A percentile compares a stretch with the other conserved stretches of the same genome.
phyloP scores from a whole-genome alignment of 2,329 filamentous ascomycete genomes.

The Diaporthe sp. region DNA sequence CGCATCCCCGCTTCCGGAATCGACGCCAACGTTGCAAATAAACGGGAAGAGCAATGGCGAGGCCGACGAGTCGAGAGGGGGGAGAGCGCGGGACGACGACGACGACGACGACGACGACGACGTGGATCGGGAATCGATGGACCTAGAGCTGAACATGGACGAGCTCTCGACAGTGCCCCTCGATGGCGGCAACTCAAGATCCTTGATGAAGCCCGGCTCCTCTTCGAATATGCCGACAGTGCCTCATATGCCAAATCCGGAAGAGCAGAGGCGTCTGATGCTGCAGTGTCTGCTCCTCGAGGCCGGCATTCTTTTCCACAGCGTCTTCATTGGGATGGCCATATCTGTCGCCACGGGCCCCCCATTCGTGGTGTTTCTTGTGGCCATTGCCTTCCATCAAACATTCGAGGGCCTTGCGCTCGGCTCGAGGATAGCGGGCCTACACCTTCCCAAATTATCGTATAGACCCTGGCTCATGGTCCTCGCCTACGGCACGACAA shows the following conservation, averaged over 20 bases:
- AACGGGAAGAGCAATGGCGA: conserved; percentile 35
- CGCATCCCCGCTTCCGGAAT: conserved; percentile 67
- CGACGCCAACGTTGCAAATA: conserved; percentile 52
- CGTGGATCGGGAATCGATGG: conserved; percentile 56
- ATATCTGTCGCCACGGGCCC: conserved; percentile 84
- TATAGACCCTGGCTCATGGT: conserved; percentile 87
- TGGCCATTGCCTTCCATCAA: conserved; percentile 87
- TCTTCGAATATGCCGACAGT: conserved; percentile 38
- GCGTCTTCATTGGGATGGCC: conserved; percentile 88
- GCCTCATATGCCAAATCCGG: conserved; percentile 51
- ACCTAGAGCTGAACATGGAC: conserved; percentile 69
- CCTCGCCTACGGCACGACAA: conserved; percentile 79
- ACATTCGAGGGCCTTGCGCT: conserved; percentile 90
- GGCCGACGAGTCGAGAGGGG: conserved; percentile 35
- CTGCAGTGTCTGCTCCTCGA: conserved; percentile 84
- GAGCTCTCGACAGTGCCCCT: conserved; percentile 60
- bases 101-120: conserved; percentile 53
- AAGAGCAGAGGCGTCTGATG: conserved; percentile 74
- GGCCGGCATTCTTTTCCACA: conserved; percentile 87
- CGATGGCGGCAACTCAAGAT: conserved; percentile 34
- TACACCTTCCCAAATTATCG: conserved; percentile 80
- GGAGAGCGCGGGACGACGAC: conserved; percentile 46
- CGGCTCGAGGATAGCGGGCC: conserved; percentile 84
- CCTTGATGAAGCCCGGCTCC: conserved; percentile 35
- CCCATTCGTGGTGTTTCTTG: conserved; percentile 81